Base-by-base conservation (phyloP, 768 basidiomycete genomes). In the Xerocomus potaroensis region DNA sequence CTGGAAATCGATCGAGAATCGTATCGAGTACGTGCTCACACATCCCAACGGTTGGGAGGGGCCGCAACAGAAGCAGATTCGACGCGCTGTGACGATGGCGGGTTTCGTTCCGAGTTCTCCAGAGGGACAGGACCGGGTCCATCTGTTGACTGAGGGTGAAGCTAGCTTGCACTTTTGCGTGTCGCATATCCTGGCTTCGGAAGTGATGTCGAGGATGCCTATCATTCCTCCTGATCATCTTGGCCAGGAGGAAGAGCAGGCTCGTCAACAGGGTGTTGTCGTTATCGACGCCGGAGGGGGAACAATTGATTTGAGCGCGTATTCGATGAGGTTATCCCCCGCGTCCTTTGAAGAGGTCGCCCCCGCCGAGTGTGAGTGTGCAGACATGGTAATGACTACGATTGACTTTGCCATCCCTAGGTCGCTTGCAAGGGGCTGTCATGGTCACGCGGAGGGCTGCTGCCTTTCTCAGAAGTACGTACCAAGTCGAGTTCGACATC, bases 41-140 rank as follows among this genome's bases (percentile, higher is more conserved):
- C 81, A 83, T 52, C 82, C 82, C 5, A 83, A 83, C 51, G 81
- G 79, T 0, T 84, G 82, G 82, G 81, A 77, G 50, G 78, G 79
- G 1, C 62, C 58, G 1, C 82, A 84, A 54, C 83, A 84, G 50
- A 65, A 64, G 19, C 67, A 73, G 54, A 79, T 84, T 66, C 74
- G 82, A 4, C 60, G 61, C 19, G 82, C 81, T 1, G 78, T 79
- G 0, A 63, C 75, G 1, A 46, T 58, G 16, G 81, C 79, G 0
- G 77, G 78, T 8, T 68, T 84, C 18, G 65, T 84, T 10, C 62
- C 72, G 0, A 62, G 74, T 41, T 69, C 60, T 0, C 47, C 56
- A 1, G 63, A 61, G 11, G 74, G 70, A 0, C 72, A 70, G 24
- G 58, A 66, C 3, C 72, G 78, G 0, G 55, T 83, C 1, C 73